These are phyloP conservation scores for Teratosphaeria destructans DNA, from an alignment of 2,329 filamentous ascomycete species.

Conservation along the genomic window DNA sequence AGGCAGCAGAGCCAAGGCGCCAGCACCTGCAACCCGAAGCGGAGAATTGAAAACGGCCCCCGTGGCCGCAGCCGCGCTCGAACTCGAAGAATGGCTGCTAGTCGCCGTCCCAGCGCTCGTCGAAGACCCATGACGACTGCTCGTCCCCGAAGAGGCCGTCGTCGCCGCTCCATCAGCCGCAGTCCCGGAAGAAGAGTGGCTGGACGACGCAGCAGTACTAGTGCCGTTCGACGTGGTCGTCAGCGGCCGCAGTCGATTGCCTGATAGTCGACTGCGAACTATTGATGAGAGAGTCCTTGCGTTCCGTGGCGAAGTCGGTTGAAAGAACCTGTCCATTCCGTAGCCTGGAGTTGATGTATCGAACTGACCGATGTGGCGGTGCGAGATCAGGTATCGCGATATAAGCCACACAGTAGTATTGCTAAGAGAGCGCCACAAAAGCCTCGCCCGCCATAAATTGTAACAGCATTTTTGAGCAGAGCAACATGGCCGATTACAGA, in stretches of 20 bases:
- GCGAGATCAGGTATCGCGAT: no score
- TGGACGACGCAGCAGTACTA: not conserved
- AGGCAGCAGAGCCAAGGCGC: not conserved
- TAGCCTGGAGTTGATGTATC: no score
- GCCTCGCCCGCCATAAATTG: no score
- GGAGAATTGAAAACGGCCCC: not conserved
- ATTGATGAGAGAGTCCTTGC: no score
- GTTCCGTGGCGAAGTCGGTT: no score
- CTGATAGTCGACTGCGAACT: no score
- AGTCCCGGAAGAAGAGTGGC: not conserved
- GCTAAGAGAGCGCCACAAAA: no score
- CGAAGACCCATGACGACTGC: not conserved
- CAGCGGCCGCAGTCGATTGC: not conserved
- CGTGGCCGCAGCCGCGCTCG: not conserved
- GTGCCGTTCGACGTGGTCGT: not conserved
- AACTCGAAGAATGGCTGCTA: not conserved
- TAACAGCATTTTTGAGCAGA: no score
- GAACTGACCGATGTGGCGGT: no score
- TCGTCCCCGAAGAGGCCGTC: not conserved
- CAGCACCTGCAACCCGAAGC: not conserved
- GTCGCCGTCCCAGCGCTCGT: not conserved
- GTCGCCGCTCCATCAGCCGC: not conserved
- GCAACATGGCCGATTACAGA: no score
- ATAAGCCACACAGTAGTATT: no score
- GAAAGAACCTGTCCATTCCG: no score